These are phyloP conservation scores for Plasmodium inui DNA, from an alignment of 169 alveolate species.

Conservation along the genomic window DNA sequence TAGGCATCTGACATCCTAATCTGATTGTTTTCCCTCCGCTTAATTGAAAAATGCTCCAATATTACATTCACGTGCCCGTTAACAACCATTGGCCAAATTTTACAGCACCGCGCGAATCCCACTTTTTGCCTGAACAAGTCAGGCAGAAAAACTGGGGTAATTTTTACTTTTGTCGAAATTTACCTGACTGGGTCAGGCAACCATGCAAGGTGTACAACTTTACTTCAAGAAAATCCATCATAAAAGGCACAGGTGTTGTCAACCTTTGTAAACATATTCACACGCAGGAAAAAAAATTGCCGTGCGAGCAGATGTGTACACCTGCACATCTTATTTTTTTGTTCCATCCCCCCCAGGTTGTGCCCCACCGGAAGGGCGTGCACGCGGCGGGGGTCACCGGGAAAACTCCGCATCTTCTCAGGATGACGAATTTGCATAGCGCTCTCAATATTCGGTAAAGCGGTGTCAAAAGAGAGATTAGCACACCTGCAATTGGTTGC, in stretches of 20 bases:
- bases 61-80: background rate
- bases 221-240: background rate
- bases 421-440: background rate
- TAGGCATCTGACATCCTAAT: background rate
- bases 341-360: background rate
- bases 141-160: background rate
- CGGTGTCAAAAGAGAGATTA: background rate
- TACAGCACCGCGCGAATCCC: background rate
- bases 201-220: background rate
- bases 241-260: background rate
- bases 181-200: background rate
- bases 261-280: background rate
- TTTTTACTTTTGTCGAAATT: background rate
- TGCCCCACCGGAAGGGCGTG: background rate
- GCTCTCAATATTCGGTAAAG: background rate
- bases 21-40: background rate
- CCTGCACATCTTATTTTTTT: background rate
- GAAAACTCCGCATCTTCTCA: background rate
- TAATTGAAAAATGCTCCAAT: background rate
- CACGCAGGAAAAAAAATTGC: background rate
- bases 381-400: background rate
- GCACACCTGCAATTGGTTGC: background rate
- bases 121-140: constrained; percentile 31
- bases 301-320: background rate
- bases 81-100: background rate